Evolutionary conservation across 1,284 basidiomycete species (phyloP).

Genomic region (Lentinus polychrous): DNA sequence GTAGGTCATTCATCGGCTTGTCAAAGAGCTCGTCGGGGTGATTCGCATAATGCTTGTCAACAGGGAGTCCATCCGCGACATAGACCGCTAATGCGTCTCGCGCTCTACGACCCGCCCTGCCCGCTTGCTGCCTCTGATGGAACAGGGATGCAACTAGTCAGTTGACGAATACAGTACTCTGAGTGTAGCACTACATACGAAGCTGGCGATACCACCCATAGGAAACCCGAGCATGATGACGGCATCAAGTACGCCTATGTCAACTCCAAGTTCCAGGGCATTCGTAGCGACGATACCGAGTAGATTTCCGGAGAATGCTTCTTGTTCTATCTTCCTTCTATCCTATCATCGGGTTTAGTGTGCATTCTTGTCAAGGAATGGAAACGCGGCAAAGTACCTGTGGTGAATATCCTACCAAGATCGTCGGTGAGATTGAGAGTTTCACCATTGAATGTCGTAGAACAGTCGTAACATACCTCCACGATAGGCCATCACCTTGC

Average conservation of each 20-base stretch:
- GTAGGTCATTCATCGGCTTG: conserved; percentile 53
- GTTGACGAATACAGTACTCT: background rate
- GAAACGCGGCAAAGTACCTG: conserved; percentile 25
- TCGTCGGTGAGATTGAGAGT: background rate
- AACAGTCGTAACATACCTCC: conserved; percentile 58
- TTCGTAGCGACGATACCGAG: conserved; percentile 89
- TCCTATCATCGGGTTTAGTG: conserved; percentile 41
- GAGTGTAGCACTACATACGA: conserved; percentile 39
- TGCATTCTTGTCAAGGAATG: conserved; percentile 7
- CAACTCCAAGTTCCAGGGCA: conserved; percentile 86
- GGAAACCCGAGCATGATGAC: conserved; percentile 91
- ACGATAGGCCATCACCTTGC: conserved; percentile 78
- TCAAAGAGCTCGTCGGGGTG: conserved; percentile 71
- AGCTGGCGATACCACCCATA: conserved; percentile 61
- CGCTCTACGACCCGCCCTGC: conserved; percentile 78
- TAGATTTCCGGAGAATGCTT: conserved; percentile 80
- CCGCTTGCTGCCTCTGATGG: conserved; percentile 77
- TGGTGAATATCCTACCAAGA: conserved; percentile 46
- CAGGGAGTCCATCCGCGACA: conserved; percentile 64
- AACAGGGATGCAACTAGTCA: background rate
- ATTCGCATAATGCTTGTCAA: conserved; percentile 75
- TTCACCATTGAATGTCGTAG: background rate
- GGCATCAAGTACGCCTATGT: conserved; percentile 84
- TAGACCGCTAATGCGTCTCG: conserved; percentile 81
- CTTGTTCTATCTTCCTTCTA: conserved; percentile 76